Conservation (phyloP, 2,329 filamentous ascomycete species). For the Colletotrichum sp. region DNA sequence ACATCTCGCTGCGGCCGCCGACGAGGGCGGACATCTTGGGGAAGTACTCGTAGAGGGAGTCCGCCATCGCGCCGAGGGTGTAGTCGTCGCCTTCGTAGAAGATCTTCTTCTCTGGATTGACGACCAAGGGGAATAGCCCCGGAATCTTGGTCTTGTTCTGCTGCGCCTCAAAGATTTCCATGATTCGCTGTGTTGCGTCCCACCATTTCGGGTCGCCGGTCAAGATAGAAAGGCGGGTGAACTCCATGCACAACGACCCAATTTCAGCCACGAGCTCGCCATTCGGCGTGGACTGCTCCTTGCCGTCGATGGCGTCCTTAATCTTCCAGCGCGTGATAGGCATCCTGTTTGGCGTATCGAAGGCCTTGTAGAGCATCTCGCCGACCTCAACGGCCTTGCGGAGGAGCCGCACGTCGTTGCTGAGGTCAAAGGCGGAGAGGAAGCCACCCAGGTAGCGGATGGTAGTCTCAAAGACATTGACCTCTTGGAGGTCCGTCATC, state of each 20-base stretch:
- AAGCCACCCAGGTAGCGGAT: constrained; percentile 50
- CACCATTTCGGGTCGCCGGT: constrained; percentile 75
- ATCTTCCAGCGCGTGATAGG: constrained; percentile 36
- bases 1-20: constrained; percentile 64
- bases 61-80: constrained; percentile 58
- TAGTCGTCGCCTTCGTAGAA: constrained; percentile 45
- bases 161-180: constrained; percentile 68
- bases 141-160: constrained; percentile 75
- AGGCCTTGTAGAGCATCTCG: constrained; percentile 51
- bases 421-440: constrained; percentile 51
- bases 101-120: constrained; percentile 62
- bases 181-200: constrained; percentile 77
- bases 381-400: constrained; percentile 50
- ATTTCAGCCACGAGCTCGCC: constrained; percentile 61
- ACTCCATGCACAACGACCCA: constrained; percentile 72
- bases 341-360: constrained; percentile 54
- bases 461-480: constrained; percentile 50
- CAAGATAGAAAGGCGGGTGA: constrained; percentile 74
- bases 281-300: not conserved
- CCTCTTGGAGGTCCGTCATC: constrained; percentile 37
- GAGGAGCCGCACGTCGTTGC: constrained; percentile 42
- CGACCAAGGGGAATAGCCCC: constrained; percentile 74
- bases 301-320: constrained; percentile 27
- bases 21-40: constrained; percentile 69
- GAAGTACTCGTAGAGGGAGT: constrained; percentile 65